Conservation (phyloP, 306 rosid species). For the Fagus sylvatica region DNA sequence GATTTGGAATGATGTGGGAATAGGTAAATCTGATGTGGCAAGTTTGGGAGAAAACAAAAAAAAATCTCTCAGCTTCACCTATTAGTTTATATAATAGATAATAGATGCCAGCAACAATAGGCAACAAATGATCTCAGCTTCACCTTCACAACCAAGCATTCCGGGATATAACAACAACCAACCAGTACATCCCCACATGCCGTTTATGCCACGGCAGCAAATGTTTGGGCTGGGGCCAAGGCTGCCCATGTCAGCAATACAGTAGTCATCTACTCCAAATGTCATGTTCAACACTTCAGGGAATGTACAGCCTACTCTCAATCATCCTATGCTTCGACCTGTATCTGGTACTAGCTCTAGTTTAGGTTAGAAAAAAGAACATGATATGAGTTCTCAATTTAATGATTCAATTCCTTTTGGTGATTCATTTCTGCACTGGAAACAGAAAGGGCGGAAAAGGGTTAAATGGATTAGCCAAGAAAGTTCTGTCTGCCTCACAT, state of each 20-base stretch:
- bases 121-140: slow-evolving; percentile 71
- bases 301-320: slow-evolving; percentile 59
- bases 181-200: slow-evolving; percentile 78
- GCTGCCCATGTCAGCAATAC: slow-evolving; percentile 78
- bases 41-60: too few relatives aligned
- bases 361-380: slow-evolving; percentile 62
- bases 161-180: slow-evolving; percentile 74
- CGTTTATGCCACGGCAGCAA: slow-evolving; percentile 73
- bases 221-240: slow-evolving; percentile 89
- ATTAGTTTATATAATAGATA: slow-evolving; percentile 50
- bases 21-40: too few relatives aligned
- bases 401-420: slow-evolving; percentile 40
- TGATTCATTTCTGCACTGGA: slow-evolving; percentile 46
- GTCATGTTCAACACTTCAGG: slow-evolving; percentile 68
- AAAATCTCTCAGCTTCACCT: too few relatives aligned
- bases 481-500: slow-evolving; percentile 27
- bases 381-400: slow-evolving; percentile 36
- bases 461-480: slow-evolving; percentile 37
- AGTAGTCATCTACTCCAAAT: slow-evolving; percentile 64
- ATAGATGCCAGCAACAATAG: slow-evolving; percentile 61
- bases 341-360: slow-evolving; percentile 90
- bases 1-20: too few relatives aligned
- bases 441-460: slow-evolving; percentile 41
- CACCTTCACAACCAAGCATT: slow-evolving; percentile 84
- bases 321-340: slow-evolving; percentile 84